Evolutionary conservation across 78 protist species (phyloP).

Genomic region (Creolimax fragrantissima): DNA sequence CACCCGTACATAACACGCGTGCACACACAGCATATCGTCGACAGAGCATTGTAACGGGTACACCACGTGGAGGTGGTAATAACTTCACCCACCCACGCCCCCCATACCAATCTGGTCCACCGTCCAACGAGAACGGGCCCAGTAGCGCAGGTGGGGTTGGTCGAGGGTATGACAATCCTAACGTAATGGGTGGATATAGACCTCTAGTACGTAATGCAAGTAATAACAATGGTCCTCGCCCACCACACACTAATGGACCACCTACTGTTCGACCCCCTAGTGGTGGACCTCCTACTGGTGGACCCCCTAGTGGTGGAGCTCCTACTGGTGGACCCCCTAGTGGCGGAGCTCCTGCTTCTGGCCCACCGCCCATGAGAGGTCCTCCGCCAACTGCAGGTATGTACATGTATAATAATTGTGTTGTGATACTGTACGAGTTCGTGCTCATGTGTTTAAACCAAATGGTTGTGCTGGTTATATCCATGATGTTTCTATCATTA

Average conservation of each 20-base stretch:
- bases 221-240: neutral
- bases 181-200: neutral
- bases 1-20: too few relatives aligned
- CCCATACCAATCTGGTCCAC: neutral
- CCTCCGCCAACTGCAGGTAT: too few relatives aligned
- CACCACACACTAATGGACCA: neutral
- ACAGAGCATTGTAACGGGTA: too few relatives aligned
- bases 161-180: neutral
- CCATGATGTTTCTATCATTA: too few relatives aligned
- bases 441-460: too few relatives aligned
- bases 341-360: too few relatives aligned
- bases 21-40: too few relatives aligned
- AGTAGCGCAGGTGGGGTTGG: neutral
- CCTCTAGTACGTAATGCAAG: neutral
- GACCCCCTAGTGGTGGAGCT: neutral
- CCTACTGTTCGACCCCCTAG: neutral
- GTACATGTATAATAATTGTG: too few relatives aligned
- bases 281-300: neutral
- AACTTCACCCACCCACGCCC: neutral
- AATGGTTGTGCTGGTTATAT: too few relatives aligned
- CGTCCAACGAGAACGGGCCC: neutral
- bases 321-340: neutral
- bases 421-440: too few relatives aligned
- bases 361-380: too few relatives aligned
- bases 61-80: neutral